Percentiles rank a stretch among this genome's conserved stretches.
Conservation (phyloP, 495 filamentous ascomycete genomes). For the Aeminium ludgeri region DNA sequence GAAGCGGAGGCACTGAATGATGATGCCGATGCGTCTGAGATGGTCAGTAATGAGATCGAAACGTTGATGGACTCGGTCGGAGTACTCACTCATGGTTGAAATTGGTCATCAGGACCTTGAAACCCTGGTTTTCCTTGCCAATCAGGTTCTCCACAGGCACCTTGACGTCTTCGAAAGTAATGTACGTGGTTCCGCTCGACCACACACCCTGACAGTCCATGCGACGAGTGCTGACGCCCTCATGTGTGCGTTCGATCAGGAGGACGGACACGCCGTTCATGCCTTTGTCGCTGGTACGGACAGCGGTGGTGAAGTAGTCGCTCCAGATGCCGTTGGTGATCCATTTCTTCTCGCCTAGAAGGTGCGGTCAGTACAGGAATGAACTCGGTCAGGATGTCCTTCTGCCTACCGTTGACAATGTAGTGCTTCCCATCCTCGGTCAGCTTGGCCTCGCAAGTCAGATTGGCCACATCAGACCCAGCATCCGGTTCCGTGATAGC, state of each 20-base stretch:
- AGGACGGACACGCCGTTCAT: slow-evolving; percentile 87
- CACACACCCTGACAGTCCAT: slow-evolving; percentile 99
- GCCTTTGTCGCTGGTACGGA: slow-evolving; percentile 68
- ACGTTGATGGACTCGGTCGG: too few species aligned
- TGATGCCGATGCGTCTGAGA: slow-evolving; percentile 96
- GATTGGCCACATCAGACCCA: slow-evolving; percentile 79
- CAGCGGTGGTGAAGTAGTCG: slow-evolving; percentile 95
- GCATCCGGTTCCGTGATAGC: slow-evolving; percentile 65
- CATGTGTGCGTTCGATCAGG: slow-evolving; percentile 64
- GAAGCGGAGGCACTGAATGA: slow-evolving; percentile 94
- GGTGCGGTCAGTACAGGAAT: too few species aligned
- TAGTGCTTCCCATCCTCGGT: slow-evolving; percentile 91
- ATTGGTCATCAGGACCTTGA: slow-evolving; percentile 54
- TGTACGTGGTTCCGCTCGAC: slow-evolving; percentile 85
- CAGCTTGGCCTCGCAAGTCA: slow-evolving; percentile 89
- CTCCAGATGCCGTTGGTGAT: slow-evolving; percentile 35
- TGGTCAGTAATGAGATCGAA: too few species aligned
- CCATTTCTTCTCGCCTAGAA: neutral
- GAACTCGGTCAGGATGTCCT: slow-evolving; percentile 97
- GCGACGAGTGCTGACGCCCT: slow-evolving; percentile 74
- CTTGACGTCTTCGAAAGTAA: slow-evolving; percentile 97
- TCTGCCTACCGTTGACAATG: slow-evolving; percentile 99
- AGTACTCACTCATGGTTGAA: slow-evolving; percentile 21
- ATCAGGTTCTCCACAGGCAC: slow-evolving; percentile 95
- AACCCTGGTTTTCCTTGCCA: slow-evolving; percentile 96